These are phyloP conservation scores for Ophiosphaerella korrae DNA, from an alignment of 2,329 filamentous ascomycete species.

Conservation along the genomic window DNA sequence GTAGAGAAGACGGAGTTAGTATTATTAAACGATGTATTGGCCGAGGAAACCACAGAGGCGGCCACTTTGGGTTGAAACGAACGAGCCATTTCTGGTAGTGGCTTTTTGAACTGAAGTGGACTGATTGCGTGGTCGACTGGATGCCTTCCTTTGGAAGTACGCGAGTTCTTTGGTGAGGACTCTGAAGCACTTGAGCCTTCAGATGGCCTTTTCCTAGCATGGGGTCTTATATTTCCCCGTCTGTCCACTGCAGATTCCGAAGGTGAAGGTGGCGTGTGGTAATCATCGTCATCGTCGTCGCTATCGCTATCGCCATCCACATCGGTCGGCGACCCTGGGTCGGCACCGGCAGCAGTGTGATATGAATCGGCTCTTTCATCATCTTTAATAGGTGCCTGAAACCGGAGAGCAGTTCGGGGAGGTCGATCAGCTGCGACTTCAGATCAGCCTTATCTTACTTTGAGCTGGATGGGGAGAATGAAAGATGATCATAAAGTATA, in stretches of 20 bases:
- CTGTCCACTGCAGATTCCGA: slow-evolving; percentile 25
- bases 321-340: slow-evolving; percentile 38
- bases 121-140: slow-evolving; percentile 5
- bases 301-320: slow-evolving; percentile 26
- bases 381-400: background rate
- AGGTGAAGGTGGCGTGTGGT: slow-evolving; percentile 27
- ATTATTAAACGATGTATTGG: slow-evolving; percentile 31
- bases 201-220: slow-evolving; percentile 27
- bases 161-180: slow-evolving; percentile 36
- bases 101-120: slow-evolving; percentile 26
- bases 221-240: slow-evolving; percentile 31
- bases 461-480: too few species aligned
- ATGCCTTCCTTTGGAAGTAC: slow-evolving; percentile 32
- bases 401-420: slow-evolving; percentile 1
- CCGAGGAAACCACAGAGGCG: slow-evolving; percentile 17
- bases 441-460: slow-evolving; percentile 2
- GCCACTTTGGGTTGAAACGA: slow-evolving; percentile 18
- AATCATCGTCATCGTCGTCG: slow-evolving; percentile 15
- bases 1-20: slow-evolving; percentile 22
- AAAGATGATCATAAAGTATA: too few species aligned
- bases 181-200: slow-evolving; percentile 21
- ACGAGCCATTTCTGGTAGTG: slow-evolving; percentile 23
- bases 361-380: slow-evolving; percentile 12
- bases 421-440: background rate
- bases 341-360: slow-evolving; percentile 18